Percentiles rank a stretch among this genome's conserved stretches.
Conservation (phyloP, 805 yeast genomes). For the Yamadazyma olivae region DNA sequence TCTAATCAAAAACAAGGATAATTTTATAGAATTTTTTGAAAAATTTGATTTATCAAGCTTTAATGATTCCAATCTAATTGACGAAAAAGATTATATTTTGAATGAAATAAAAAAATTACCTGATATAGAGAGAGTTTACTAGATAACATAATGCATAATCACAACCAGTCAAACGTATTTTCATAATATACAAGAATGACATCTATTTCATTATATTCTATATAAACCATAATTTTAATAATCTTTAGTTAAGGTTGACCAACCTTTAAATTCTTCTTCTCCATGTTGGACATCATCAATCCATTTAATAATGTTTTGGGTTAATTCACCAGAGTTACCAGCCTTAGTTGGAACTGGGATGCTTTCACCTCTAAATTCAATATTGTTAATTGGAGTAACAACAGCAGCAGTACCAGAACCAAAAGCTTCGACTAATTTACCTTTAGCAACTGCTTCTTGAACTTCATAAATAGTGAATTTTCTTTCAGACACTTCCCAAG, state of each 20-base stretch:
- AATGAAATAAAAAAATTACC: constrained; percentile 72
- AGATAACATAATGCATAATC: not conserved
- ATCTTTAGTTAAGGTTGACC: constrained; percentile 41
- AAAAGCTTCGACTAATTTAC: constrained; percentile 88
- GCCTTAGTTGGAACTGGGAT: constrained; percentile 71
- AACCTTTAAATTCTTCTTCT: constrained; percentile 56
- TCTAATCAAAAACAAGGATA: constrained; percentile 76
- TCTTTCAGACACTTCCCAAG: constrained; percentile 83
- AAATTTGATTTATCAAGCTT: constrained; percentile 59
- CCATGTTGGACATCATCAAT: constrained; percentile 91
- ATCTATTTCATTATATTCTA: not conserved
- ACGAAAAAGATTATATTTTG: constrained; percentile 78
- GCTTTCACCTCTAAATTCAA: constrained; percentile 72
- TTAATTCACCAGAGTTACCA: constrained; percentile 81
- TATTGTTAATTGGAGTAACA: constrained; percentile 88
- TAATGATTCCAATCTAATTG: constrained; percentile 66
- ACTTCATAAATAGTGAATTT: constrained; percentile 80
- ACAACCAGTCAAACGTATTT: no score
- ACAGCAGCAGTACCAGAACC: constrained; percentile 98
- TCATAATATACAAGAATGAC: not conserved
- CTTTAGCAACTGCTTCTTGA: constrained; percentile 69
- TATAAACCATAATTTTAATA: not conserved
- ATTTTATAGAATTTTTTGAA: constrained; percentile 65
- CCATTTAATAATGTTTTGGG: constrained; percentile 80
- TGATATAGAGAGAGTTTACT: constrained; percentile 41